These are phyloP conservation scores for Sclerotinia glacialis DNA, from an alignment of 2,329 filamentous ascomycete species.

Conservation along the genomic window DNA sequence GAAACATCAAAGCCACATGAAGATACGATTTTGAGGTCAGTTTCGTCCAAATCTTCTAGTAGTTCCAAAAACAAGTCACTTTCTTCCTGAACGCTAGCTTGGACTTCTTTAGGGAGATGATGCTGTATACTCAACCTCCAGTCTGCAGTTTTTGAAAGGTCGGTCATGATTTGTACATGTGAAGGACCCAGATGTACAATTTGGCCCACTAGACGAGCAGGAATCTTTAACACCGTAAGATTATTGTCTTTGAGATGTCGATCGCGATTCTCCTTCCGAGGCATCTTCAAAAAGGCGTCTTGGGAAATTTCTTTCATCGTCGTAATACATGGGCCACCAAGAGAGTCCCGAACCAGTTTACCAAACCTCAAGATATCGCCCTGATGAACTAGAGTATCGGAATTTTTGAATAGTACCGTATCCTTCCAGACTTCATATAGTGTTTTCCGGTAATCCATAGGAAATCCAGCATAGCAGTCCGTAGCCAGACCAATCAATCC, in stretches of 20 bases:
- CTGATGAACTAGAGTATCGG: not conserved
- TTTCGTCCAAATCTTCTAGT: slow-evolving; percentile 5
- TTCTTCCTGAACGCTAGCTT: slow-evolving; percentile 19
- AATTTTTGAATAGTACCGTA: slow-evolving; percentile 34
- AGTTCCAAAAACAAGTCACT: slow-evolving; percentile 21
- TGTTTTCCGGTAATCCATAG: slow-evolving; percentile 37
- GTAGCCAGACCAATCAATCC: slow-evolving; percentile 36
- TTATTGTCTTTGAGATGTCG: not conserved
- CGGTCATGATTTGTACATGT: slow-evolving; percentile 16
- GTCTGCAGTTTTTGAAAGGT: slow-evolving; percentile 11
- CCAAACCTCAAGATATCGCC: slow-evolving; percentile 20
- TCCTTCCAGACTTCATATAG: slow-evolving; percentile 36
- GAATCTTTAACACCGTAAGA: slow-evolving; percentile 5
- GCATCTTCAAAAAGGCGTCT: slow-evolving; percentile 2
- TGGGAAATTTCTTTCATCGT: slow-evolving; percentile 4
- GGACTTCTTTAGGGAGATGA: not conserved
- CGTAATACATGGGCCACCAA: slow-evolving; percentile 15
- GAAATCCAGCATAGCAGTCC: slow-evolving; percentile 32
- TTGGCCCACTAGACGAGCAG: slow-evolving; percentile 16
- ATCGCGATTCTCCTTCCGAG: not conserved
- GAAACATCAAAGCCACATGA: slow-evolving; percentile 10
- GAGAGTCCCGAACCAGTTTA: slow-evolving; percentile 16
- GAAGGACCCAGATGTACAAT: slow-evolving; percentile 23
- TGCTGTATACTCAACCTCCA: slow-evolving; percentile 22
- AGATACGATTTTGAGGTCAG: not conserved